Evolutionary conservation across 2,329 filamentous ascomycete genomes (phyloP).

Genomic region (Epichloe baconii): DNA sequence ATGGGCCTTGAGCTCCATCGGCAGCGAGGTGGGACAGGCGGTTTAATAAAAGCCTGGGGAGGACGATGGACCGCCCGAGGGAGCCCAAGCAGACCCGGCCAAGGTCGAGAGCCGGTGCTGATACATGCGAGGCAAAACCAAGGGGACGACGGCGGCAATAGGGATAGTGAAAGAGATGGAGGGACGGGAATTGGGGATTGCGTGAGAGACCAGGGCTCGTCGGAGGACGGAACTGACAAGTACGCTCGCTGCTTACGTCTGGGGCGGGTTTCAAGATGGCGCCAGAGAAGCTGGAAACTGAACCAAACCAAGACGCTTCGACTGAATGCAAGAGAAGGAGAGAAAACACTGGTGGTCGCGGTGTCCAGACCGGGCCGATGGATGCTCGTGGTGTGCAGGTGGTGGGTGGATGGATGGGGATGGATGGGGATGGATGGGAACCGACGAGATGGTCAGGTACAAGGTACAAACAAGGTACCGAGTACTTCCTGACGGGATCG

Average conservation of each 20-base stretch:
- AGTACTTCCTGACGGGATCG: too few relatives aligned
- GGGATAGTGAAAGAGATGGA: not conserved
- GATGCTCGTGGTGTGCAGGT: not conserved
- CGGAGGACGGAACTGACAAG: too few relatives aligned
- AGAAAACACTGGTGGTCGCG: not conserved
- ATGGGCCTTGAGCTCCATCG: constrained; percentile 1
- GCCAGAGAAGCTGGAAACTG: constrained; percentile 1
- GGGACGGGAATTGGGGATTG: not conserved
- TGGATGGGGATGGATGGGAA: too few relatives aligned
- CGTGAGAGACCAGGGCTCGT: not conserved
- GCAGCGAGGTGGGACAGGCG: constrained; percentile 5
- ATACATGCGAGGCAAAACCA: constrained; percentile 10
- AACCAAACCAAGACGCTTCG: not conserved
- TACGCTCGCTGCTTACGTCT: not conserved
- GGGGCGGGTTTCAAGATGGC: constrained; percentile 2
- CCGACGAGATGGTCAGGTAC: too few relatives aligned
- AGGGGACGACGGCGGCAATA: constrained; percentile 2
- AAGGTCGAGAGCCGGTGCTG: constrained; percentile 8
- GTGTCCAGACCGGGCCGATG: not conserved
- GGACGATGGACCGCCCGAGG: constrained; percentile 7
- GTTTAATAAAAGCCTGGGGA: constrained; percentile 9
- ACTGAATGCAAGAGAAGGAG: not conserved
- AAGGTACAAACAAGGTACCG: too few relatives aligned
- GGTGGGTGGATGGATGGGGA: too few relatives aligned
- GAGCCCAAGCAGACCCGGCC: constrained; percentile 6